Conservation (phyloP, 352 stramenopile genomes). For the Globisporangium okanoganense region DNA sequence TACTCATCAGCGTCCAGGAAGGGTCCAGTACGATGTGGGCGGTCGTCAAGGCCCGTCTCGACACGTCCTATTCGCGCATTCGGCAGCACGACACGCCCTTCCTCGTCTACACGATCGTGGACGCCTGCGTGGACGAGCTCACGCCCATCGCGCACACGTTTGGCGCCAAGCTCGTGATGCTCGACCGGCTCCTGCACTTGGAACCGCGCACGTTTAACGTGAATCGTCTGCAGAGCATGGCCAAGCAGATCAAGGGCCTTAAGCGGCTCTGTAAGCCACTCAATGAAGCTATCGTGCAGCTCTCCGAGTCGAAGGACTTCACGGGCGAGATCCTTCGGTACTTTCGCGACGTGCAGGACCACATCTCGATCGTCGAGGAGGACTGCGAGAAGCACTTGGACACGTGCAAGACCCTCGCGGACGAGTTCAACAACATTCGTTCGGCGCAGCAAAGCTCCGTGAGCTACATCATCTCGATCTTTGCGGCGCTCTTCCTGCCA, state of each 20-base stretch:
- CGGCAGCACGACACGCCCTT: constrained; percentile 72
- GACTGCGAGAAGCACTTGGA: constrained; percentile 80
- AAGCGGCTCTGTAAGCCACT: constrained; percentile 72
- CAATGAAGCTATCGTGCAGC: constrained; percentile 65
- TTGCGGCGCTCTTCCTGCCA: constrained; percentile 79
- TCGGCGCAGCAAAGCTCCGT: constrained; percentile 66
- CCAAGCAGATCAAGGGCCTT: constrained; percentile 75
- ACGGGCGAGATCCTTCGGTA: constrained; percentile 70
- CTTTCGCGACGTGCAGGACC: constrained; percentile 83
- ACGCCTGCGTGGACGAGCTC: constrained; percentile 79
- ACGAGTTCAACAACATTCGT: constrained; percentile 69
- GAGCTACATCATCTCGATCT: constrained; percentile 76
- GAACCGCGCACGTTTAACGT: constrained; percentile 58
- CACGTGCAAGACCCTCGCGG: constrained; percentile 53
- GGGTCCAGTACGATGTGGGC: constrained; percentile 45
- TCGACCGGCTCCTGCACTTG: constrained; percentile 56
- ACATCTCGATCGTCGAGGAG: constrained; percentile 75
- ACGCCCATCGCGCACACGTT: constrained; percentile 73
- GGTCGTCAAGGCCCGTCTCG: constrained; percentile 54
- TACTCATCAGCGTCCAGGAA: constrained; percentile 73
- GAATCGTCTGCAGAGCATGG: constrained; percentile 44
- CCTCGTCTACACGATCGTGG: constrained; percentile 76
- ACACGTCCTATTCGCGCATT: constrained; percentile 82
- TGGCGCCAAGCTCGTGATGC: constrained; percentile 66
- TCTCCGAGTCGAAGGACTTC: constrained; percentile 69